phyloP scores from a whole-genome alignment of 2,329 filamentous ascomycete species.

The Fusarium zealandicum region DNA sequence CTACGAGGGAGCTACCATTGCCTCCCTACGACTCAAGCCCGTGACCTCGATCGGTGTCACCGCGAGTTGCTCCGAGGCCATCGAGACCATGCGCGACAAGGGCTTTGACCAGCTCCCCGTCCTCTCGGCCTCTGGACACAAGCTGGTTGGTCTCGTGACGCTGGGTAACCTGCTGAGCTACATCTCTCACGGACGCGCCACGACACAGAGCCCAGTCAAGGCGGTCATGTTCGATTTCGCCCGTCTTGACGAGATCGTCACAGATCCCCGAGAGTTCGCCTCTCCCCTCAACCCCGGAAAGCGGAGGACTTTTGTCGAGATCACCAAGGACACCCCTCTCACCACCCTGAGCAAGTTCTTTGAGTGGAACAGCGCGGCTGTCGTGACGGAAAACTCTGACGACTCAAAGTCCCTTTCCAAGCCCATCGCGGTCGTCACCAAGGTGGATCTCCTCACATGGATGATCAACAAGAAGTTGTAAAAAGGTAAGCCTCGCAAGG shows the following conservation, averaged over 20 bases:
- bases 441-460: constrained; percentile 94
- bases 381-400: constrained; percentile 80
- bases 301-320: constrained; percentile 85
- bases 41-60: constrained; percentile 82
- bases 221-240: constrained; percentile 98
- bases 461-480: constrained; percentile 72
- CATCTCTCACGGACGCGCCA: constrained; percentile 83
- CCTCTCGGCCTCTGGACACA: constrained; percentile 70
- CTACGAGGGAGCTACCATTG: constrained; percentile 80
- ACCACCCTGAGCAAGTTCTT: constrained; percentile 88
- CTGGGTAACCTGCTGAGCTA: constrained; percentile 93
- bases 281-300: constrained; percentile 48
- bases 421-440: constrained; percentile 90
- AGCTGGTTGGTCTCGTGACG: constrained; percentile 90
- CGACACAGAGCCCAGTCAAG: constrained; percentile 74
- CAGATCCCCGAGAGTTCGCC: constrained; percentile 76
- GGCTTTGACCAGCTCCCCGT: constrained; percentile 98
- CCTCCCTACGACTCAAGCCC: constrained; percentile 86
- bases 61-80: constrained; percentile 81
- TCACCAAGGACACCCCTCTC: constrained; percentile 88
- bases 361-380: constrained; percentile 96
- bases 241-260: constrained; percentile 85
- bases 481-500: constrained; percentile 29
- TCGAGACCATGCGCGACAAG: constrained; percentile 98
- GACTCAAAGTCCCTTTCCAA: constrained; percentile 68